These are phyloP conservation scores for Dendrobium nobile DNA, from an alignment of 106 monocot genomes.

Conservation along the genomic window DNA sequence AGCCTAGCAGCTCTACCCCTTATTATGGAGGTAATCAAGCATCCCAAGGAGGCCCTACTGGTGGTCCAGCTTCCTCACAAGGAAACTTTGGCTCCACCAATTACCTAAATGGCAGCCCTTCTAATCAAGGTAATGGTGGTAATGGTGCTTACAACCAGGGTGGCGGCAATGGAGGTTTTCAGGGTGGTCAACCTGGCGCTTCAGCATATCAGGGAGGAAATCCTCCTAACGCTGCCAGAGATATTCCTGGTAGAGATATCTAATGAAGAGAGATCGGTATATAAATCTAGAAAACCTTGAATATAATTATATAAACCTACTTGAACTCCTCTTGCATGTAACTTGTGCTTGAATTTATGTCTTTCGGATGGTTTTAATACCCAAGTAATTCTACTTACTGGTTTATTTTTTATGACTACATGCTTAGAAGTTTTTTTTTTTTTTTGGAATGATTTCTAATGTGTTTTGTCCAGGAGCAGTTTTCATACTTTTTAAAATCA, in stretches of 20 bases:
- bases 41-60: constrained; percentile 14
- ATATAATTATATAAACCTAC: too few species aligned
- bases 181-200: neutral
- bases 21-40: constrained; percentile 12
- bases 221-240: constrained; percentile 12
- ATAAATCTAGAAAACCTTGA: too few species aligned
- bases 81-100: neutral
- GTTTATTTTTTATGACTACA: too few species aligned
- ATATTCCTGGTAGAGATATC: constrained; percentile 41
- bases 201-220: constrained; percentile 1
- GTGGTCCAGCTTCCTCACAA: neutral
- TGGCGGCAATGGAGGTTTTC: constrained; percentile 3
- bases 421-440: too few species aligned
- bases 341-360: too few species aligned
- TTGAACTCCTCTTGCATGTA: too few species aligned
- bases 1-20: constrained; percentile 2
- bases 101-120: neutral
- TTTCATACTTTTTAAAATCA: too few species aligned
- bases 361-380: too few species aligned
- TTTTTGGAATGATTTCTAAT: too few species aligned
- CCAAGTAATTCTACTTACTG: too few species aligned
- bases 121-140: constrained; percentile 16
- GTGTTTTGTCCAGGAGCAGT: too few species aligned
- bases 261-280: neutral
- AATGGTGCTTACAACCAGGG: constrained; percentile 15